A percentile compares a stretch with the other conserved stretches of the same genome.
phyloP scores from a whole-genome alignment of 805 yeast genomes.

The Saccharomycopsis lassenensis region DNA sequence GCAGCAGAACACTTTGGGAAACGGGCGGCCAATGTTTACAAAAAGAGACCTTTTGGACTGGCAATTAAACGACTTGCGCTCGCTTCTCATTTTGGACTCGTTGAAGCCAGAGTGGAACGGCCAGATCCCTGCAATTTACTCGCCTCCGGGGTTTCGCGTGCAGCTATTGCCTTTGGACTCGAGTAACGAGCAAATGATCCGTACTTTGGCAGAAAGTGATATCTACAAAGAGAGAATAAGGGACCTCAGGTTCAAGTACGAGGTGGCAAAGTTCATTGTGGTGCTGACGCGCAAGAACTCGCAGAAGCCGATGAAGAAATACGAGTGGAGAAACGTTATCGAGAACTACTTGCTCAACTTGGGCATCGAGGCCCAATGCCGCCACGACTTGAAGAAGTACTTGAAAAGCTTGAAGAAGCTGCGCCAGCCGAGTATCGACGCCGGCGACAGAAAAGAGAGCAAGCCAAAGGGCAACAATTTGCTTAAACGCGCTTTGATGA shows the following conservation, averaged over 20 bases:
- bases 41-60: conserved; percentile 55
- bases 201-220: conserved; percentile 44
- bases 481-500: conserved; percentile 25
- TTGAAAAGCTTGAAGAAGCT: conserved; percentile 37
- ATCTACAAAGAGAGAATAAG: conserved; percentile 55
- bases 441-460: conserved; percentile 10
- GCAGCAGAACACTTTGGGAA: conserved; percentile 32
- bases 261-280: conserved; percentile 55
- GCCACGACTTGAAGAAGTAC: conserved; percentile 47
- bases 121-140: conserved; percentile 34
- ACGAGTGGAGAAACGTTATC: conserved; percentile 65
- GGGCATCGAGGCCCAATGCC: conserved; percentile 62
- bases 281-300: conserved; percentile 20
- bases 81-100: conserved; percentile 43
- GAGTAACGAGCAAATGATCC: conserved; percentile 36
- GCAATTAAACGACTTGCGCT: conserved; percentile 60
- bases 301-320: conserved; percentile 27
- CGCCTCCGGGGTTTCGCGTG: conserved; percentile 32
- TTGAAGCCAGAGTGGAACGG: conserved; percentile 46
- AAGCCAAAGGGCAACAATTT: conserved; percentile 19
- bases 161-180: conserved; percentile 42
- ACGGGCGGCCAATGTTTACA: conserved; percentile 55
- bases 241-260: conserved; percentile 40
- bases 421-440: conserved; percentile 22
- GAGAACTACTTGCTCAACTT: conserved; percentile 57